Conservation (phyloP, 2,329 filamentous ascomycete species). For the Thielaviopsis punctulata region DNA sequence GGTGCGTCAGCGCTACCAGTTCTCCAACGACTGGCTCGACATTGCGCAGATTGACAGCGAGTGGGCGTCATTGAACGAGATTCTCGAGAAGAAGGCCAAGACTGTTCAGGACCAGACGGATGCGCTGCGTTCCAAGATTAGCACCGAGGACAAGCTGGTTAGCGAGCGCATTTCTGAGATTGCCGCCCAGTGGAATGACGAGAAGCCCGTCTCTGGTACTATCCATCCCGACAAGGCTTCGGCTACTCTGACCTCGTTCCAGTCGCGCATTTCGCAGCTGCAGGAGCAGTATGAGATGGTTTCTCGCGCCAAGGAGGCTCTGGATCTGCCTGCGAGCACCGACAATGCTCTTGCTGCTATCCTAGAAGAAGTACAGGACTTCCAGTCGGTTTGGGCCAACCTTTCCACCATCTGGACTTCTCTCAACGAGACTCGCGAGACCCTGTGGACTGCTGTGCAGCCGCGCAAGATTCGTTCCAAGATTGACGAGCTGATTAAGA, state of each 20-base stretch:
- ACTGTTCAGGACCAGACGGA: slow-evolving; percentile 95
- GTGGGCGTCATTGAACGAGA: slow-evolving; percentile 85
- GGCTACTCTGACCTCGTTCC: slow-evolving; percentile 64
- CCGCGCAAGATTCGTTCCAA: slow-evolving; percentile 81
- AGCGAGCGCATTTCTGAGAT: slow-evolving; percentile 76
- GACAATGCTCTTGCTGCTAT: slow-evolving; percentile 73
- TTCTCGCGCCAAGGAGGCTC: slow-evolving; percentile 86
- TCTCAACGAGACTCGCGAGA: slow-evolving; percentile 81
- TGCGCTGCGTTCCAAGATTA: slow-evolving; percentile 83
- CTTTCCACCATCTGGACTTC: slow-evolving; percentile 94
- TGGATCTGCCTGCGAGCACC: slow-evolving; percentile 66
- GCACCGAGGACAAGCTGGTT: slow-evolving; percentile 82
- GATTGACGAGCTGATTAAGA: slow-evolving; percentile 84
- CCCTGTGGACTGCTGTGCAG: slow-evolving; percentile 87
- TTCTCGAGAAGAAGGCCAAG: slow-evolving; percentile 80
- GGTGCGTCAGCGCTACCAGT: slow-evolving; percentile 80
- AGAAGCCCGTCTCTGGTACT: slow-evolving; percentile 90
- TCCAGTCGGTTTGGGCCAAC: slow-evolving; percentile 95
- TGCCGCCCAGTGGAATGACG: slow-evolving; percentile 76
- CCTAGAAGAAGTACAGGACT: slow-evolving; percentile 92
- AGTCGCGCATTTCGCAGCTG: slow-evolving; percentile 66
- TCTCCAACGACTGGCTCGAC: slow-evolving; percentile 83
- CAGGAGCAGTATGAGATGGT: slow-evolving; percentile 87
- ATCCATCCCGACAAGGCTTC: slow-evolving; percentile 83
- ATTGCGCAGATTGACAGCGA: slow-evolving; percentile 93